Conservation (phyloP, 2,329 filamentous ascomycete species). For the Pseudogymnoascus sp. region DNA sequence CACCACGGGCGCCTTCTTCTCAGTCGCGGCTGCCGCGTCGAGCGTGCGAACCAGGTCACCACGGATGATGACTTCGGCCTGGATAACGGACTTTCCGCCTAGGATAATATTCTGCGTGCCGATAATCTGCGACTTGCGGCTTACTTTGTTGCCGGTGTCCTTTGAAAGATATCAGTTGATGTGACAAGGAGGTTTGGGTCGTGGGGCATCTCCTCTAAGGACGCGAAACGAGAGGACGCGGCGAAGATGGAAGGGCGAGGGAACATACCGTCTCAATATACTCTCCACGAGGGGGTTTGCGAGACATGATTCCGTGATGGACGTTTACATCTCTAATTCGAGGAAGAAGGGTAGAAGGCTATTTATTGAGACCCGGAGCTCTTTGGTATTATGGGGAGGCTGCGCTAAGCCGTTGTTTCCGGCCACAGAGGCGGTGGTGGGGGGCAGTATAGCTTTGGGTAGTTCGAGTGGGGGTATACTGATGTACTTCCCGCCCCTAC, state of each 20-base stretch:
- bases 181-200: background rate
- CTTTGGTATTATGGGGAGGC: constrained; percentile 1
- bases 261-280: constrained; percentile 89
- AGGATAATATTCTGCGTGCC: constrained; percentile 98
- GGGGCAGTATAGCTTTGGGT: background rate
- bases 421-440: constrained; percentile 2
- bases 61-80: constrained; percentile 87
- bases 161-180: constrained; percentile 30
- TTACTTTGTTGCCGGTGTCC: constrained; percentile 98
- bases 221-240: background rate
- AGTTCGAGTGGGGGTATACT: background rate
- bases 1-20: constrained; percentile 25
- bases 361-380: background rate
- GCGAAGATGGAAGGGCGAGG: background rate
- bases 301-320: constrained; percentile 49
- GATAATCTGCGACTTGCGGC: constrained; percentile 80
- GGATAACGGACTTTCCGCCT: constrained; percentile 90
- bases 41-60: constrained; percentile 69
- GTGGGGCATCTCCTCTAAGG: too few species aligned
- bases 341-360: background rate
- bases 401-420: constrained; percentile 2
- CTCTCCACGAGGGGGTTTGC: constrained; percentile 74
- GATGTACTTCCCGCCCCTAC: constrained; percentile 1
- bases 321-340: background rate
- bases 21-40: constrained; percentile 22